Conservation (phyloP, 2,329 filamentous ascomycete species). For the Colletotrichum sidae region DNA sequence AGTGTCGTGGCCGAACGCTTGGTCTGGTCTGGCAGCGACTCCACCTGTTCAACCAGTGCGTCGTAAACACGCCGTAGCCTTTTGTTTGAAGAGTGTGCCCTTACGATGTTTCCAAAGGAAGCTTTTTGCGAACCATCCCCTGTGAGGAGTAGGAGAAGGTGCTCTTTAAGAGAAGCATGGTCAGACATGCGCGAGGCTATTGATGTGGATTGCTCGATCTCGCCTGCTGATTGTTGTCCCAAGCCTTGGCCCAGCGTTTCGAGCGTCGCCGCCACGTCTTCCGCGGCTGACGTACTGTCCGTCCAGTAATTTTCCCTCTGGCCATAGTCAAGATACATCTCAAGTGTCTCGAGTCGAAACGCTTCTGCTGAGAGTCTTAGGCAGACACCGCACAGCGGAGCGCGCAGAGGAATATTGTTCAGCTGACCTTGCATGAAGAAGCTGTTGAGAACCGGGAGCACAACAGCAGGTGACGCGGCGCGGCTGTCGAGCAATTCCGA, state of each 20-base stretch:
- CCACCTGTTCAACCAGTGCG: constrained; percentile 1
- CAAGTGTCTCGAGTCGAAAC: constrained; percentile 8
- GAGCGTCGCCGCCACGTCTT: neutral
- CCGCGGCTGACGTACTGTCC: neutral
- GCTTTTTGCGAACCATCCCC: neutral
- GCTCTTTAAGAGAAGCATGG: neutral
- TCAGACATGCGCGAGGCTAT: too few relatives aligned
- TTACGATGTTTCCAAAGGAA: constrained; percentile 4
- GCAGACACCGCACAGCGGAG: constrained; percentile 45
- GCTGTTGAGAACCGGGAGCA: constrained; percentile 56
- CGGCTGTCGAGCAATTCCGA: neutral
- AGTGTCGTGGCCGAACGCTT: too few relatives aligned
- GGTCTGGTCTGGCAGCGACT: neutral
- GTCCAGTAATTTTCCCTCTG: constrained; percentile 20
- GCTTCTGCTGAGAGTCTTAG: constrained; percentile 46
- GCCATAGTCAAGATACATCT: constrained; percentile 28
- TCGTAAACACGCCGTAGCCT: neutral
- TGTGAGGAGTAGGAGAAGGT: neutral
- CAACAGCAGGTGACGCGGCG: constrained; percentile 31
- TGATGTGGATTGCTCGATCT: too few relatives aligned
- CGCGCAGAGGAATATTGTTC: constrained; percentile 41
- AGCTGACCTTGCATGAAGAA: constrained; percentile 48
- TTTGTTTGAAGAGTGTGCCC: neutral
- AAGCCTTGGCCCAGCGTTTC: neutral
- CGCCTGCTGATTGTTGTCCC: too few relatives aligned